Base-by-base conservation (phyloP, 805 yeast genomes). In the Candida easanensis region DNA sequence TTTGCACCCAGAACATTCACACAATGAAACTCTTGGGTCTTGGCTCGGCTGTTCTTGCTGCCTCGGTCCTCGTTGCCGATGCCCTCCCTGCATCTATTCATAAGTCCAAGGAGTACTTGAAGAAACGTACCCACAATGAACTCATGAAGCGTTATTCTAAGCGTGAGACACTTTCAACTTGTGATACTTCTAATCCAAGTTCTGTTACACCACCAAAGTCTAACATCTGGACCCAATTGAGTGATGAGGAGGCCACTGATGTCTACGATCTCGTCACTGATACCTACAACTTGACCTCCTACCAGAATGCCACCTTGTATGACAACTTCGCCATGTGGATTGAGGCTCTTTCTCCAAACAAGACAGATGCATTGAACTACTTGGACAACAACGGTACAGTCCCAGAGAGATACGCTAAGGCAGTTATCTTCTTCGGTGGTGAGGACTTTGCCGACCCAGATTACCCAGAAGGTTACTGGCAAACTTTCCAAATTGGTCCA, bases 391-490 rank as follows among this genome's bases (percentile, higher is more conserved):
- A 51, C 28, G 53, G 50, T 18, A 45, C 49, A 3, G 36, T 41
- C 14, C 63, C 62, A 25, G 52, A 40, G 8, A 48, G 54, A 34
- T 51, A 49, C 25, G 60, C 60, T 28, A 44, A 41, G 22, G 57
- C 58, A 6, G 44, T 43, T 6, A n/a, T 56, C 14, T 56, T 54
- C 45, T 51, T 56, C 26, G 60, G 60, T 46, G 48, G 51, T 35
- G 60, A 53, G 17, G 58, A 56, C 34, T 47, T 36, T 30, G 46
- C 49, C 3, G 41, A 37, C 11, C 54, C 47, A 3, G 57, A 49
- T 28, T 54, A 34, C 46, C 54, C 54, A 16, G 48, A 56, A 22
- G 60, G 60, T 6, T 56, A 56, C 41, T 56, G 60, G 58, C 50
- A 52, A 36, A 49, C 52, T 8, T 44, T 45, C 31, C 57, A 56